Conservation (phyloP, 192 early-diverging fungal genomes). For the Coemansia sp. region DNA sequence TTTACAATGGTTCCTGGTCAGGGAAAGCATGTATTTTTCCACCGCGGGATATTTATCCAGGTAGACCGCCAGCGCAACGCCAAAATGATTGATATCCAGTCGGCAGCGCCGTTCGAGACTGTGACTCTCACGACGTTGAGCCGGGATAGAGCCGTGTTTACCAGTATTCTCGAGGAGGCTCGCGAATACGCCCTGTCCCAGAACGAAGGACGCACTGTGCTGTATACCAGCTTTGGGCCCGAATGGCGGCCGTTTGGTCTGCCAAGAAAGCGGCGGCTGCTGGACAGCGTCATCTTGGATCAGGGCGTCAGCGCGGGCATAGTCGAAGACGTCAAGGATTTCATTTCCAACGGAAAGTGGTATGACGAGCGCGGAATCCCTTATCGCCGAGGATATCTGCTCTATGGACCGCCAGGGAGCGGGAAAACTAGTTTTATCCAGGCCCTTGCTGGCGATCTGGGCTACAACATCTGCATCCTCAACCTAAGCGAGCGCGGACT, state of each 20-base stretch:
- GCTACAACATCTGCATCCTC: slow-evolving; percentile 86
- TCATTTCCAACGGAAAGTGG: slow-evolving; percentile 80
- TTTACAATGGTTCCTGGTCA: slow-evolving; percentile 92
- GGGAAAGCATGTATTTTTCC: slow-evolving; percentile 85
- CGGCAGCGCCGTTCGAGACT: slow-evolving; percentile 93
- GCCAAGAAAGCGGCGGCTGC: slow-evolving; percentile 74
- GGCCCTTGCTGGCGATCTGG: slow-evolving; percentile 83
- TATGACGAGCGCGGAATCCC: slow-evolving; percentile 84
- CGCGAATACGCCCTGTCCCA: slow-evolving; percentile 78
- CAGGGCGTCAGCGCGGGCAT: slow-evolving; percentile 64
- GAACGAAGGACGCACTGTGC: slow-evolving; percentile 93
- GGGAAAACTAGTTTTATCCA: slow-evolving; percentile 94
- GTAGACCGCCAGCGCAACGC: slow-evolving; percentile 79
- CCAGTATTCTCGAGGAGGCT: slow-evolving; percentile 76
- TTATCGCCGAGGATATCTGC: slow-evolving; percentile 85
- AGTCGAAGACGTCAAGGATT: slow-evolving; percentile 69
- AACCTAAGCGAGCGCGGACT: slow-evolving; percentile 80
- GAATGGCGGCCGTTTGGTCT: slow-evolving; percentile 97
- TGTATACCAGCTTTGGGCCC: slow-evolving; percentile 92
- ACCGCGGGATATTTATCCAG: slow-evolving; percentile 78
- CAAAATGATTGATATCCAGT: slow-evolving; percentile 88
- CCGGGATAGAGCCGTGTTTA: slow-evolving; percentile 76
- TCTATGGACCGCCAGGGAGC: slow-evolving; percentile 86
- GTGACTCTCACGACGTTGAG: slow-evolving; percentile 88
- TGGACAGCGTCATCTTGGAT: slow-evolving; percentile 76